A percentile compares a stretch with the other conserved stretches of the same genome.
phyloP scores from a whole-genome alignment of 192 early-diverging fungal species.

The Coemansia sp. region DNA sequence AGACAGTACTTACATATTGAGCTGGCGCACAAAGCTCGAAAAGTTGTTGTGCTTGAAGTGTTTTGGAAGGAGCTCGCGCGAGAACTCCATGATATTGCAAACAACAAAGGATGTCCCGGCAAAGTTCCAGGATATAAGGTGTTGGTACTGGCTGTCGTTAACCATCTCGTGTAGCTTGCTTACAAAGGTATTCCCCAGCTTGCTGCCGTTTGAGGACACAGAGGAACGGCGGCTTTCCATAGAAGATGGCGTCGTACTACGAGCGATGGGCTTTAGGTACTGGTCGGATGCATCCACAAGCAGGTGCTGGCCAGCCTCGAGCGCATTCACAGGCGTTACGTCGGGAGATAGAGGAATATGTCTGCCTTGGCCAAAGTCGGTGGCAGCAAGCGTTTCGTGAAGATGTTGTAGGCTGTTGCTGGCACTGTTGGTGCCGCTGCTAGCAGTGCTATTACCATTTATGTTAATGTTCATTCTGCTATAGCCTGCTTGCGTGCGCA shows the following conservation, averaged over 20 bases:
- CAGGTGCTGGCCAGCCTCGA: constrained; percentile 43
- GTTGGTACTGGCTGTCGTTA: constrained; percentile 79
- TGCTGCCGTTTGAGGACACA: constrained; percentile 48
- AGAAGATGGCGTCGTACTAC: constrained; percentile 53
- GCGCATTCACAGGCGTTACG: constrained; percentile 23
- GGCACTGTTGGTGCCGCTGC: constrained; percentile 12
- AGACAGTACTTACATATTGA: constrained; percentile 67
- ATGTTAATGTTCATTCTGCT: constrained; percentile 35
- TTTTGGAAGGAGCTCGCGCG: constrained; percentile 85
- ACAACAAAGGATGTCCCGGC: constrained; percentile 87
- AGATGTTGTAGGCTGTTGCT: constrained; percentile 41
- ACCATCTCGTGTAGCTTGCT: constrained; percentile 78
- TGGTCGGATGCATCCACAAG: constrained; percentile 53
- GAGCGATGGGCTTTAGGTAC: constrained; percentile 53
- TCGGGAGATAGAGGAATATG: constrained; percentile 50
- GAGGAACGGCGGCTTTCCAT: constrained; percentile 54
- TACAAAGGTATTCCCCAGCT: constrained; percentile 61
- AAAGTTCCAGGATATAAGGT: constrained; percentile 88
- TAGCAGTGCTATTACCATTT: constrained; percentile 16
- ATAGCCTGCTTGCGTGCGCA: neutral
- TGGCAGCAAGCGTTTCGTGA: constrained; percentile 36
- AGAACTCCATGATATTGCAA: constrained; percentile 88
- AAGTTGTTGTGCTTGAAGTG: constrained; percentile 96
- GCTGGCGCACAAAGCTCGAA: constrained; percentile 84
- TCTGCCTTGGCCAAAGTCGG: constrained; percentile 34